phyloP scores from a whole-genome alignment of 2,329 filamentous ascomycete genomes.

The Helotiales sp. region DNA sequence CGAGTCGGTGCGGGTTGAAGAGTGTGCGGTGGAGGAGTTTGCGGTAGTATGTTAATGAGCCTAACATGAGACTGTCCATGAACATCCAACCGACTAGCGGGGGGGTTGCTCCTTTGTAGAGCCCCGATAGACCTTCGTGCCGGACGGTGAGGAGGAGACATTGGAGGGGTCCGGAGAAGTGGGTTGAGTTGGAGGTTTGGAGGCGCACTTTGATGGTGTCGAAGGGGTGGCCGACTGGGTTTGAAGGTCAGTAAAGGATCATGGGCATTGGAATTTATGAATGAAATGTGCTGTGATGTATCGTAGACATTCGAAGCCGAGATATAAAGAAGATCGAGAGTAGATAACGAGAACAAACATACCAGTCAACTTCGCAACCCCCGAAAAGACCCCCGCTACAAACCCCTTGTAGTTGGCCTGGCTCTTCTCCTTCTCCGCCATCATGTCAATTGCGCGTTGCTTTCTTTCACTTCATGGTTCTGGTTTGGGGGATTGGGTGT shows the following conservation, averaged over 20 bases:
- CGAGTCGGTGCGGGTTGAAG: constrained; percentile 60
- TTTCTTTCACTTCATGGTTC: constrained; percentile 18
- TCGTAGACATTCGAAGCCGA: background rate
- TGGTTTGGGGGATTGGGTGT: too few relatives aligned
- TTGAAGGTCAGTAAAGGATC: background rate
- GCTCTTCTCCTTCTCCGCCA: constrained; percentile 37
- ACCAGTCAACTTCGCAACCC: constrained; percentile 88
- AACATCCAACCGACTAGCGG: constrained; percentile 98
- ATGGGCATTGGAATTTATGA: background rate
- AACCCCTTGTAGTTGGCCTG: constrained; percentile 83
- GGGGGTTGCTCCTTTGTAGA: constrained; percentile 95
- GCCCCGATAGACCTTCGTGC: constrained; percentile 80
- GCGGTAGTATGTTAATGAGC: constrained; percentile 88
- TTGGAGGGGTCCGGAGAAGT: constrained; percentile 85
- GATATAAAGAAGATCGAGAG: background rate
- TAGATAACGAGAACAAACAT: constrained; percentile 42
- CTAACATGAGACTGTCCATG: constrained; percentile 91
- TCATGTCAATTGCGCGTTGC: constrained; percentile 10
- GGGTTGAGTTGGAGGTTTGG: constrained; percentile 78
- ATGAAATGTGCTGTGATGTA: background rate
- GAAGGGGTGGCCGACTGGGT: constrained; percentile 70
- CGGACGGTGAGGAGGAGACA: constrained; percentile 84
- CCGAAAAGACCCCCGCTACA: constrained; percentile 93
- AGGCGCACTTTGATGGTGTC: constrained; percentile 97
- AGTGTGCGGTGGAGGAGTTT: constrained; percentile 80